Conservation (phyloP, 345 rosid species). For the Linum lewisii region DNA sequence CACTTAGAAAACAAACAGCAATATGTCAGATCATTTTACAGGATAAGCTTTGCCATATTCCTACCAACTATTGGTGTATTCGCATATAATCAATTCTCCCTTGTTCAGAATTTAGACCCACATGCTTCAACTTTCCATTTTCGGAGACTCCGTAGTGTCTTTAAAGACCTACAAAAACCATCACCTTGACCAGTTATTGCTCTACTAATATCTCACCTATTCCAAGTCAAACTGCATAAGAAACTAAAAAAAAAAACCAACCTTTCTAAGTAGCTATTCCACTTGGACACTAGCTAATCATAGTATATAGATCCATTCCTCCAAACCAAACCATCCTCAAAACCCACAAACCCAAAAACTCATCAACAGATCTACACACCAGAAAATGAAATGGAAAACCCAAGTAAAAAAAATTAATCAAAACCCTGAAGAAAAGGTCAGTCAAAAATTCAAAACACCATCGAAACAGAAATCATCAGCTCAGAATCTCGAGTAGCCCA, state of each 20-base stretch:
- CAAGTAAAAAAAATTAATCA: no score
- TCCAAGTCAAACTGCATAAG: constrained; percentile 1
- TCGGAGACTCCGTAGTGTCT: not conserved
- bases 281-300: constrained; percentile 1
- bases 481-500: constrained; percentile 6
- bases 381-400: not conserved
- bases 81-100: not conserved
- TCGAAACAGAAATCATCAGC: constrained; percentile 7
- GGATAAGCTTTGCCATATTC: not conserved
- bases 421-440: no score
- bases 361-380: constrained; percentile 27
- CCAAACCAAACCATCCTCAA: constrained; percentile 6
- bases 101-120: not conserved
- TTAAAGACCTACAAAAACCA: not conserved
- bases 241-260: not conserved
- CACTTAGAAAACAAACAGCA: not conserved
- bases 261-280: not conserved
- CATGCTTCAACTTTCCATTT: not conserved
- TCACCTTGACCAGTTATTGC: constrained; percentile 2
- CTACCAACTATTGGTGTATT: not conserved
- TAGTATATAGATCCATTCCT: constrained; percentile 19
- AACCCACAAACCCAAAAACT: constrained; percentile 12
- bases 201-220: not conserved
- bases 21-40: not conserved
- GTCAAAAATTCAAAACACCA: constrained; percentile 3